These are phyloP conservation scores for Metarhizium sp. DNA, from an alignment of 2,329 filamentous ascomycete genomes.

Conservation along the genomic window DNA sequence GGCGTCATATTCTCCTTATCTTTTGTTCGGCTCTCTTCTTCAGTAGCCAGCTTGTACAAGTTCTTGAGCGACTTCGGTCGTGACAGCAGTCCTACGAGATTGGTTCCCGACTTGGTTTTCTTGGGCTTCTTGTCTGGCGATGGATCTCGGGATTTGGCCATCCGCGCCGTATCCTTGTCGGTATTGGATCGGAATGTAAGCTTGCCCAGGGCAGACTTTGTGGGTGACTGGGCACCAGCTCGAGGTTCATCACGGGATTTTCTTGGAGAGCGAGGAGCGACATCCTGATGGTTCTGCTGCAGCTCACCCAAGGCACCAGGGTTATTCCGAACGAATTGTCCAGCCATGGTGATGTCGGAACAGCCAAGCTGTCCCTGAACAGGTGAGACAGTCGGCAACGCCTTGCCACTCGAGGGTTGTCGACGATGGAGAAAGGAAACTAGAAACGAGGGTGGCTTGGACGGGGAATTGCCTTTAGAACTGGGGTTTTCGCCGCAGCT, in stretches of 20 bases:
- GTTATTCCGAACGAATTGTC: conserved; percentile 25
- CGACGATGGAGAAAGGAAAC: conserved; percentile 40
- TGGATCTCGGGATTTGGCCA: conserved; percentile 32
- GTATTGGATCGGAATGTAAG: conserved; percentile 35
- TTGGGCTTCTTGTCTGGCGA: conserved; percentile 52
- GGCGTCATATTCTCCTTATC: conserved; percentile 81
- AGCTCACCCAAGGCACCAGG: conserved; percentile 45
- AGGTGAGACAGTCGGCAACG: conserved; percentile 13
- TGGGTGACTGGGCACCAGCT: conserved; percentile 4
- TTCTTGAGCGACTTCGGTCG: conserved; percentile 66
- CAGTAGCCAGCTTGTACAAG: conserved; percentile 43
- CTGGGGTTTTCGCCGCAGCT: conserved; percentile 3
- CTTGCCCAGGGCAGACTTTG: conserved; percentile 21
- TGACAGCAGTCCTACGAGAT: conserved; percentile 67
- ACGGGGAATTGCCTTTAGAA: conserved; percentile 5
- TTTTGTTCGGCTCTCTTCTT: conserved; percentile 43
- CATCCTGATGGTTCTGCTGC: conserved; percentile 43
- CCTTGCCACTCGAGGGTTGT: conserved; percentile 34
- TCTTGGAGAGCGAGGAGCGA: conserved; percentile 27
- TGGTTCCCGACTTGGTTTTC: conserved; percentile 76
- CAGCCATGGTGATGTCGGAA: conserved; percentile 18
- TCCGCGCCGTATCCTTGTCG: conserved; percentile 22
- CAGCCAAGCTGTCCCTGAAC: background rate
- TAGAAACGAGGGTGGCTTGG: conserved; percentile 18
- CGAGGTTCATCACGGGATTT: conserved; percentile 24